Conservation (phyloP, 352 stramenopile genomes). For the Globisporangium acanthophoron region DNA sequence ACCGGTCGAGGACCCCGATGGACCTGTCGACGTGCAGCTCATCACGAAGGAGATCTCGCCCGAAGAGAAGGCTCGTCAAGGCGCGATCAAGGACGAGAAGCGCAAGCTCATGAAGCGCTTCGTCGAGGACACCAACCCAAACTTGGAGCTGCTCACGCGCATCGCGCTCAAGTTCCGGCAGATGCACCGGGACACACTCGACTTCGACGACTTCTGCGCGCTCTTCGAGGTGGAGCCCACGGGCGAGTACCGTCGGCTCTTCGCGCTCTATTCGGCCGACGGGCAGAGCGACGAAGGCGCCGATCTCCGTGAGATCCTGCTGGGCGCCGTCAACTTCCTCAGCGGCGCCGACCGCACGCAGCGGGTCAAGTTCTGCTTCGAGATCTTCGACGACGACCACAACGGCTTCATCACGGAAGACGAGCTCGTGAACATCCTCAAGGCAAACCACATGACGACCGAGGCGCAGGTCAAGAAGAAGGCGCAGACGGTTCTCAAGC, state of each 20-base stretch:
- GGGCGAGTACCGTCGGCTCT: conserved; percentile 85
- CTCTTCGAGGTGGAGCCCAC: conserved; percentile 86
- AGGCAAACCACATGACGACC: conserved; percentile 85
- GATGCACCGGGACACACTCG: conserved; percentile 46
- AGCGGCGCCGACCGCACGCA: conserved; percentile 59
- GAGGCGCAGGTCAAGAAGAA: conserved; percentile 80
- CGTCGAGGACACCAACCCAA: conserved; percentile 61
- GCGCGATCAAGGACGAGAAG: conserved; percentile 69
- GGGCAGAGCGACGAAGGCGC: conserved; percentile 59
- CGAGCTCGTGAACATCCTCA: conserved; percentile 90
- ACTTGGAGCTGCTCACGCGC: conserved; percentile 51
- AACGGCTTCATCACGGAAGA: conserved; percentile 87
- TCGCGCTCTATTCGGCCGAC: conserved; percentile 77
- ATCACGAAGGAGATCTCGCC: conserved; percentile 27
- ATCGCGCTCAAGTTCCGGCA: conserved; percentile 53
- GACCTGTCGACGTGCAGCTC: conserved; percentile 22
- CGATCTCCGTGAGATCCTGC: conserved; percentile 88
- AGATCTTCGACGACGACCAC: conserved; percentile 93
- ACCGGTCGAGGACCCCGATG: conserved; percentile 17
- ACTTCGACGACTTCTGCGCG: conserved; percentile 78
- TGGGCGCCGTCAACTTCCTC: conserved; percentile 90
- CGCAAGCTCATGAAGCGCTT: conserved; percentile 65
- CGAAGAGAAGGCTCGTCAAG: conserved; percentile 46
- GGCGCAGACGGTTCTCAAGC: conserved; percentile 75
- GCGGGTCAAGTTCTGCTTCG: conserved; percentile 91